These are phyloP conservation scores for Afroboletus lepidellus DNA, from an alignment of 1,284 basidiomycete genomes.

Conservation along the genomic window DNA sequence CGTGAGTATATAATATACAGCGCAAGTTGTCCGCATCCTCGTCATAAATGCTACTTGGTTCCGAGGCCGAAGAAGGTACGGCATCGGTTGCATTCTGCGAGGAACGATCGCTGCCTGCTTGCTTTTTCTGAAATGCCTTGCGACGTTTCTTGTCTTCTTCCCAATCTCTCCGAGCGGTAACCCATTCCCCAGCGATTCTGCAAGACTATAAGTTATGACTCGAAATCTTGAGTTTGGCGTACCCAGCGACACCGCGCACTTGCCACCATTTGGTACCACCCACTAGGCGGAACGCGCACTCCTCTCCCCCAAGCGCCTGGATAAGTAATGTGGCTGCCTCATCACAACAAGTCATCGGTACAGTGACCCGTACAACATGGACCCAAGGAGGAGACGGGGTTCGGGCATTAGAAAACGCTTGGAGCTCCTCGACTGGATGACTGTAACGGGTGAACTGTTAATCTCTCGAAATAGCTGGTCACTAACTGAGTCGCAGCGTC, in stretches of 20 bases:
- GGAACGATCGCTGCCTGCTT: slow-evolving; percentile 10
- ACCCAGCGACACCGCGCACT: slow-evolving; percentile 78
- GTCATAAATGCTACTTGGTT: slow-evolving; percentile 42
- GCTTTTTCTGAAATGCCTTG: slow-evolving; percentile 45
- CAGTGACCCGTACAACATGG: slow-evolving; percentile 69
- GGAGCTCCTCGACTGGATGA: slow-evolving; percentile 83
- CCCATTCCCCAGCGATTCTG: slow-evolving; percentile 90
- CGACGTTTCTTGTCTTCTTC: slow-evolving; percentile 54
- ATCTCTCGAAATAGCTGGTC: not conserved
- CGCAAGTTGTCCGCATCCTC: slow-evolving; percentile 83
- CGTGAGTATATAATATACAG: slow-evolving; percentile 85
- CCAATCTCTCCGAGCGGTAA: slow-evolving; percentile 75
- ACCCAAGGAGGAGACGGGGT: slow-evolving; percentile 91
- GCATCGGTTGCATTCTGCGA: slow-evolving; percentile 20
- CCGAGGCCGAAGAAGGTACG: slow-evolving; percentile 20
- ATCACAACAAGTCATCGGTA: slow-evolving; percentile 76
- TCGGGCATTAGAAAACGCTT: slow-evolving; percentile 81
- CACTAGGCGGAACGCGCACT: slow-evolving; percentile 68
- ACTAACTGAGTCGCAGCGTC: slow-evolving; percentile 53
- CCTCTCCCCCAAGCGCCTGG: slow-evolving; percentile 81
- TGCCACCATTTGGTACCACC: slow-evolving; percentile 98
- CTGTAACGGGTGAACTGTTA: slow-evolving; percentile 30
- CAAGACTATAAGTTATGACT: slow-evolving; percentile 4
- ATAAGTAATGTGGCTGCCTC: slow-evolving; percentile 79
- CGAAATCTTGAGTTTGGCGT: slow-evolving; percentile 4